Evolutionary conservation across 2,329 filamentous ascomycete genomes (phyloP), one percentile per base, ranked within the genome.

Genomic region (Penicillium sp.): DNA sequence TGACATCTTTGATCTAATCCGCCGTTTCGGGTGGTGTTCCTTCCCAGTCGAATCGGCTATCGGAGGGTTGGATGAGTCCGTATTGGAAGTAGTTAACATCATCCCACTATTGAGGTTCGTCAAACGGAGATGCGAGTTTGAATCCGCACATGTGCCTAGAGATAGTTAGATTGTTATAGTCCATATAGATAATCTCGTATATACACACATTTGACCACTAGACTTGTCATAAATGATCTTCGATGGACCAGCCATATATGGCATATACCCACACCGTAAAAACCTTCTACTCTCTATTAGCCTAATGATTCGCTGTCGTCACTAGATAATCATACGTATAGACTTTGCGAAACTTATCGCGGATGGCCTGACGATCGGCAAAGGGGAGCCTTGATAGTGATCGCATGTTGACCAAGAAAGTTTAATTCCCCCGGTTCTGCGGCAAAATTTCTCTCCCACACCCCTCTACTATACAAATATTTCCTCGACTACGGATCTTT

Each of bases 81-180:
- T 53, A 46, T 40, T 18, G 42, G 42, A 39, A 53, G 34, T 53
- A 46, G 34, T 46, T 22, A 26, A 32, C 5, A 39, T 53, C 34
- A 53, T 6, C 42, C 50, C 42, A 53, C 18, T 39, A 24, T 32
- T 46, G 50, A 46, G 50, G 42, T 53, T 46, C 40, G 24, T 53
- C 34, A 53, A 53, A 53, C 4, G n/a, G 24, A 24, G 10, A 31
- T 53, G 50, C 50, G 10, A 3, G 34, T 40, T 14, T 53, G 26
- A 53, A 53, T n/a, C 42, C 50, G 42, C 42, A 53, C 42, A 53
- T 46, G 14, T 53, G 50, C 34, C 50, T 53, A 53, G 42, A 38
- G 40, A 34, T 47, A 46, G 24, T 53, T 47, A 39, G 32, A 39
- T 39, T 32, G 34, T 39, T 5, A 53, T 38, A 39, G 8, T 46